Conservation (phyloP, 805 yeast species). For the Sungouiella blattae region DNA sequence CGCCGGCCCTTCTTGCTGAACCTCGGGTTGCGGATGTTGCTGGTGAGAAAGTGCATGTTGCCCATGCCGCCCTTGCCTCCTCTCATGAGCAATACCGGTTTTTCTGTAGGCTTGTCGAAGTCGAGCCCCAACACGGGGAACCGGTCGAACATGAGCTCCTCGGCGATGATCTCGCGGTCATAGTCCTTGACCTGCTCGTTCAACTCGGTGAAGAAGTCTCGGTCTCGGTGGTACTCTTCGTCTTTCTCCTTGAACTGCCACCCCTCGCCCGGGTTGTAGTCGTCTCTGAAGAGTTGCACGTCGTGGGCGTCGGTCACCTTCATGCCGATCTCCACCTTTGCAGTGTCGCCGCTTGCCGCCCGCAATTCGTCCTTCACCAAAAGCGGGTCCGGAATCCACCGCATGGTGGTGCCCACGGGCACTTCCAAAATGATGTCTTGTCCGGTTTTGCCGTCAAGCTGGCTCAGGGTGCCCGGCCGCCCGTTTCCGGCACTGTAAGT, state of each 20-base stretch:
- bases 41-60: constrained; percentile 88
- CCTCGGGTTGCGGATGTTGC: constrained; percentile 81
- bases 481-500: constrained; percentile 75
- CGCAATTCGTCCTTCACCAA: constrained; percentile 32
- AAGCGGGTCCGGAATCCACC: constrained; percentile 79
- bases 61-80: constrained; percentile 97
- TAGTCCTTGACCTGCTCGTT: constrained; percentile 60
- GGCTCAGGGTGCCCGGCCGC: constrained; percentile 63
- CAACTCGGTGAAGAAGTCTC: constrained; percentile 64
- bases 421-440: constrained; percentile 75
- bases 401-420: constrained; percentile 85
- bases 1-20: constrained; percentile 79
- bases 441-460: constrained; percentile 85
- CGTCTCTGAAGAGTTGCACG: constrained; percentile 60
- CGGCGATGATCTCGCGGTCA: constrained; percentile 55
- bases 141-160: constrained; percentile 60
- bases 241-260: constrained; percentile 85
- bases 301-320: constrained; percentile 21
- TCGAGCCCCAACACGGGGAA: constrained; percentile 86
- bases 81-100: constrained; percentile 64
- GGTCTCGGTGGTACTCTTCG: constrained; percentile 62
- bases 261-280: constrained; percentile 71
- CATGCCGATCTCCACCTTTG: constrained; percentile 10
- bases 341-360: constrained; percentile 17
- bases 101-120: constrained; percentile 52